Evolutionary conservation across 768 basidiomycete genomes (phyloP).

Genomic region (Termitomyces sp.): DNA sequence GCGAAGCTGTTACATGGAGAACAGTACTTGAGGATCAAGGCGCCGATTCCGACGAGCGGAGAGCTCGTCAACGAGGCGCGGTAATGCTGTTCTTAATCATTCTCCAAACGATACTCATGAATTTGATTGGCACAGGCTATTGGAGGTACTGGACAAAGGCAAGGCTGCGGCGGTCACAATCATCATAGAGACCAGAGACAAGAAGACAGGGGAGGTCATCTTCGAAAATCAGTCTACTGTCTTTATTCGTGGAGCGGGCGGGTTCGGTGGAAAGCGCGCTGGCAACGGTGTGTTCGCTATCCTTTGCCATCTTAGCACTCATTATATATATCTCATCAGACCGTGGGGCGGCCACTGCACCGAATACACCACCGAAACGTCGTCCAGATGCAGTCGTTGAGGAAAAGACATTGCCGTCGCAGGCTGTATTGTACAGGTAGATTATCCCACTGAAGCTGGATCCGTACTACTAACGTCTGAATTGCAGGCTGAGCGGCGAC

Average conservation of each 20-base stretch:
- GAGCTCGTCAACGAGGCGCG: constrained; percentile 72
- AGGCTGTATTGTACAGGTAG: constrained; percentile 91
- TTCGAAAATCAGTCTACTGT: constrained; percentile 93
- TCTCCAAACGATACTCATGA: background rate
- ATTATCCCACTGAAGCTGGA: constrained; percentile 9
- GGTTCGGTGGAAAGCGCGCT: constrained; percentile 86
- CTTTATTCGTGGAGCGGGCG: constrained; percentile 92
- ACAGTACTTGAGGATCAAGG: constrained; percentile 87
- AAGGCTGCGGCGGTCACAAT: constrained; percentile 90
- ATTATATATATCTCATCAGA: constrained; percentile 39
- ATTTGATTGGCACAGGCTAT: constrained; percentile 35
- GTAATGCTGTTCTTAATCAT: constrained; percentile 27
- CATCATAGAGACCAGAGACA: constrained; percentile 77
- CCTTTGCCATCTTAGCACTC: background rate
- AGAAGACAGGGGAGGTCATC: constrained; percentile 67
- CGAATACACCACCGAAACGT: constrained; percentile 77
- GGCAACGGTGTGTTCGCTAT: constrained; percentile 54
- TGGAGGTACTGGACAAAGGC: constrained; percentile 86
- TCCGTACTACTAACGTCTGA: background rate
- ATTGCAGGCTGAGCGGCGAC: constrained; percentile 78
- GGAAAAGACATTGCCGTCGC: constrained; percentile 76
- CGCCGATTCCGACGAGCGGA: constrained; percentile 80
- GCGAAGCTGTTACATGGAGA: constrained; percentile 98
- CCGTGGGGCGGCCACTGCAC: constrained; percentile 82
- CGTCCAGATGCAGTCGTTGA: constrained; percentile 82